A percentile compares a stretch with the other conserved stretches of the same genome.
phyloP scores from a whole-genome alignment of 2,329 filamentous ascomycete genomes.

The Nemania serpens region DNA sequence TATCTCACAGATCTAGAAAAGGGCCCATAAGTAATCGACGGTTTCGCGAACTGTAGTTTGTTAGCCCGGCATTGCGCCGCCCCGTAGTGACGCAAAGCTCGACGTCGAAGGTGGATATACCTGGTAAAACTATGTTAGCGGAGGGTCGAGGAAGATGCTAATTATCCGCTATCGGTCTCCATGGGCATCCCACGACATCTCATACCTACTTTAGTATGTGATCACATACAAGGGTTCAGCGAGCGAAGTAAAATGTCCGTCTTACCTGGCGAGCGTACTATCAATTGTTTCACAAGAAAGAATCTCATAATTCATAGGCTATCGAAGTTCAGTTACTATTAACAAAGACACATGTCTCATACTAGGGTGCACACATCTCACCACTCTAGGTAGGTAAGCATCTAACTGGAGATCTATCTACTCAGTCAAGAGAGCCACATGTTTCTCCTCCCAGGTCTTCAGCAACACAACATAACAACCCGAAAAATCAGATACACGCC shows the following conservation, averaged over 20 bases:
- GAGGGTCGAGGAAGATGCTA: background rate
- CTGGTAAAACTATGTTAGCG: background rate
- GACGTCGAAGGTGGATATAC: too few relatives aligned
- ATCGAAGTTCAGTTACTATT: background rate
- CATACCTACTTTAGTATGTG: too few relatives aligned
- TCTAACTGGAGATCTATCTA: slow-evolving; percentile 12
- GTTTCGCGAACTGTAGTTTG: too few relatives aligned
- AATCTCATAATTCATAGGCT: background rate
- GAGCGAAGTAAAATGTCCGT: background rate
- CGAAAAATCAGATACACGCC: background rate
- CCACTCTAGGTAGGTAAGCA: background rate
- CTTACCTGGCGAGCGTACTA: background rate
- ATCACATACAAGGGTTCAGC: too few relatives aligned
- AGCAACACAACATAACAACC: background rate
- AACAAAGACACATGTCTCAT: background rate
- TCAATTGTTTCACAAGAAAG: background rate
- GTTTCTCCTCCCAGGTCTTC: background rate
- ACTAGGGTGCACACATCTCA: background rate
- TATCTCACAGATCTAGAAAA: too few relatives aligned
- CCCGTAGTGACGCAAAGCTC: too few relatives aligned
- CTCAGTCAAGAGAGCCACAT: background rate
- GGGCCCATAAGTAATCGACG: too few relatives aligned
- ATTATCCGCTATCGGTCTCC: too few relatives aligned
- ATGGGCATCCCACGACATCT: too few relatives aligned
- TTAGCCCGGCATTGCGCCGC: too few relatives aligned